Conservation (phyloP, 352 stramenopile species). For the Globisporangium paroecandrum region DNA sequence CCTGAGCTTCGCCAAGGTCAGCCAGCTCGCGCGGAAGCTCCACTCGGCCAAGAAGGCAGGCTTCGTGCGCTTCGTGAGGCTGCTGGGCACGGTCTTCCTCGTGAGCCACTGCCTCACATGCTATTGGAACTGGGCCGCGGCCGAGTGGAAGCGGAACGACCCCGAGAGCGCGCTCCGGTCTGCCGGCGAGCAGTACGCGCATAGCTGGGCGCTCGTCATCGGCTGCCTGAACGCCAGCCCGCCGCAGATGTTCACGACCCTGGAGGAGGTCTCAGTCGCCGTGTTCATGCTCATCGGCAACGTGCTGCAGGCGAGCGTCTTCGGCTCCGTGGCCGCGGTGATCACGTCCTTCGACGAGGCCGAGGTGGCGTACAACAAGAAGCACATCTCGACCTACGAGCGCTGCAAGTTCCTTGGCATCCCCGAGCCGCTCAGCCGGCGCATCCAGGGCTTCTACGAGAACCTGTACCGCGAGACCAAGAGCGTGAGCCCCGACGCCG, state of each 20-base stretch:
- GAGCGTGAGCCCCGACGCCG: constrained; percentile 53
- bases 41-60: constrained; percentile 66
- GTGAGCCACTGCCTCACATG: constrained; percentile 54
- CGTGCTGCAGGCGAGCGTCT: constrained; percentile 64
- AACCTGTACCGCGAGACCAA: constrained; percentile 69
- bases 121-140: constrained; percentile 59
- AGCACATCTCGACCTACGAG: constrained; percentile 60
- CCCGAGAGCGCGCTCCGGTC: constrained; percentile 22
- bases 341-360: constrained; percentile 72
- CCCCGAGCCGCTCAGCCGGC: constrained; percentile 39
- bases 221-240: constrained; percentile 64
- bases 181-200: constrained; percentile 36
- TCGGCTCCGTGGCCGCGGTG: constrained; percentile 56
- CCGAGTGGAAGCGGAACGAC: constrained; percentile 38
- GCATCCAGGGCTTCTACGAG: constrained; percentile 67
- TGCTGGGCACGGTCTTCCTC: constrained; percentile 52
- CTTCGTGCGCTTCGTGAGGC: constrained; percentile 46
- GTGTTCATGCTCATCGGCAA: constrained; percentile 76
- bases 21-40: constrained; percentile 45
- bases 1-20: constrained; percentile 64
- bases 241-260: constrained; percentile 43
- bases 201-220: constrained; percentile 55
- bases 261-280: constrained; percentile 53
- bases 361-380: constrained; percentile 66
- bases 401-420: constrained; percentile 66